Conservation (phyloP, 129 eudicot genomes). For the Tagetes patula region DNA sequence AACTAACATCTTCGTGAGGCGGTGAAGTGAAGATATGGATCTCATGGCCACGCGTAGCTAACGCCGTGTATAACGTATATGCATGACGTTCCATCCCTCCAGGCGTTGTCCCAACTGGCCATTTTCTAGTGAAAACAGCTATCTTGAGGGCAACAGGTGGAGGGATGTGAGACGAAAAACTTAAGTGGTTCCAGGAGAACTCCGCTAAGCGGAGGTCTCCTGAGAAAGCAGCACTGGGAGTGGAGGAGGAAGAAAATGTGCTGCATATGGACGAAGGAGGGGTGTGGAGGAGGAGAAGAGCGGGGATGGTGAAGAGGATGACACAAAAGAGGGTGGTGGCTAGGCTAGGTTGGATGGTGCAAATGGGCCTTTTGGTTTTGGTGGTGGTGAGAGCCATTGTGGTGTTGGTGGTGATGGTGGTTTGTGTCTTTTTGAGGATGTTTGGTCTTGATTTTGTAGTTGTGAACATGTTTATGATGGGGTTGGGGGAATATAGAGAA, state of each 20-base stretch:
- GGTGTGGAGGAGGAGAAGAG: conserved; percentile 79
- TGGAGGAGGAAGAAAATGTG: conserved; percentile 38
- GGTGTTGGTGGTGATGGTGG: conserved; percentile 31
- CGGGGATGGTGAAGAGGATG: conserved; percentile 82
- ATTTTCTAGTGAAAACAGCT: conserved; percentile 83
- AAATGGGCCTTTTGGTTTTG: conserved; percentile 48
- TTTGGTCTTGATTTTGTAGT: conserved; percentile 33
- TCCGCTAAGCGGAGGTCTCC: conserved; percentile 72
- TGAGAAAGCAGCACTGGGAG: conserved; percentile 32
- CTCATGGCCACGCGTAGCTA: conserved; percentile 64
- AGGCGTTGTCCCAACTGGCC: conserved; percentile 72
- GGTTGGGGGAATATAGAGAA: conserved; percentile 22
- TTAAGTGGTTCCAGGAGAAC: conserved; percentile 77
- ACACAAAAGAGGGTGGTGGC: conserved; percentile 70
- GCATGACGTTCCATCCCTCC: conserved; percentile 99
- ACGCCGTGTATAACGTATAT: conserved; percentile 62
- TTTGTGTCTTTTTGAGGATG: conserved; percentile 17
- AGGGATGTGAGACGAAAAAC: conserved; percentile 35
- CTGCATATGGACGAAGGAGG: conserved; percentile 57
- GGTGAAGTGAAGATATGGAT: conserved; percentile 91
- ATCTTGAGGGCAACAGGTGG: conserved; percentile 56
- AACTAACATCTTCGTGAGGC: conserved; percentile 19
- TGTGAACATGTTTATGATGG: conserved; percentile 25
- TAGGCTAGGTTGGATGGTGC: conserved; percentile 54
- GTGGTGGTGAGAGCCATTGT: conserved; percentile 52